Base-by-base conservation (phyloP, 1,139 yeast genomes). In the Wickerhamomyces sp. region DNA sequence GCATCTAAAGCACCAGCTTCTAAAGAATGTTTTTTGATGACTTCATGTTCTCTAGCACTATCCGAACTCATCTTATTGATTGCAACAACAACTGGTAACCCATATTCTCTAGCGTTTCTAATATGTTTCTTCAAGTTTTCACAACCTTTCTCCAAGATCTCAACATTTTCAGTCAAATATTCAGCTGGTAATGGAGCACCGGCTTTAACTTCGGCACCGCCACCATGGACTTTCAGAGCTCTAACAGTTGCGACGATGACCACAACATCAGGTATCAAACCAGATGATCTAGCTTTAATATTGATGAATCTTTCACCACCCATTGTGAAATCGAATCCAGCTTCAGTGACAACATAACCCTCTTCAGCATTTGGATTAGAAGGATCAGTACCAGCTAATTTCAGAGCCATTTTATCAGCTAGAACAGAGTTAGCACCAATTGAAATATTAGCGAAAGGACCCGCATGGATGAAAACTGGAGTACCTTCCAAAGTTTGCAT, bases 401-500 rank as follows among this genome's bases (percentile, higher is more conserved):
- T 91, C 64, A 93, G 78, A 7, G 97, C 98, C 77, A 93, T 83
- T 68, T 87, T 87, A 69, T 93, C 99, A 54, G 99, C 98, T 51
- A 93, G 73, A 41, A 93, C 90, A 36, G 98, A 91, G 52, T 89
- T 84, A 8, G 98, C 97, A 63, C 98, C 99, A 64, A 93, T 93
- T 41, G 96, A 88, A 57, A 93, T 93, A 68, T 93, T 93, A 58
- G 99, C 99, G 65, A 93, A 93, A 43, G 99, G 99, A 54, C 99
- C 99, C 48, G 98, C 98, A 65, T 93, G 99, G 44, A 93, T 96
- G 60, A 93, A 84, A 38, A 93, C 99, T 34, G 99, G 99, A 27
- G 98, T 90, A 53, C 99, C 99, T 71, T 93, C 99, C 57, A 93
- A 78, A 45, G 98, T 89, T 72, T 93, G 99, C 99, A 93, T 93